Percentiles rank a stretch among this genome's conserved stretches.
Evolutionary conservation across 345 rosid species (phyloP).

Genomic region (Schrenkiella parvula): DNA sequence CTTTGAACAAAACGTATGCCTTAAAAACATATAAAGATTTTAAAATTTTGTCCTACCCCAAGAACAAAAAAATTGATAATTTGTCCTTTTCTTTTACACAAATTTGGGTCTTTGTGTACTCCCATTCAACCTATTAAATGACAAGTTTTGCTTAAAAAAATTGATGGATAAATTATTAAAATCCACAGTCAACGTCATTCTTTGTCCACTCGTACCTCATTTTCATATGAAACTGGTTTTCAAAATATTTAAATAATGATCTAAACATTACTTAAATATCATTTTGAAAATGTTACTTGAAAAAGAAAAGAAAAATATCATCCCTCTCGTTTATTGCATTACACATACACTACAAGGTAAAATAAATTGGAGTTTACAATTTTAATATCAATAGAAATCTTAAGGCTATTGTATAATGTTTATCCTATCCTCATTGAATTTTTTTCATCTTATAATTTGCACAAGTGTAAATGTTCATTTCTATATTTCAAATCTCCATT

Average conservation of each 20-base stretch:
- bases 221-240: slow-evolving; percentile 12
- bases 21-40: slow-evolving; percentile 20
- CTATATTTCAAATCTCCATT: neutral
- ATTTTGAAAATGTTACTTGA: slow-evolving; percentile 13
- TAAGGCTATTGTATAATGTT: neutral
- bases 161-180: neutral
- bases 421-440: neutral
- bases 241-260: neutral
- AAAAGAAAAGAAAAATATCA: neutral
- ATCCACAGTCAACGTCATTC: slow-evolving; percentile 35
- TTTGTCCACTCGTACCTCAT: slow-evolving; percentile 19
- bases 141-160: slow-evolving; percentile 1
- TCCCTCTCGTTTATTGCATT: neutral
- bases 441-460: neutral
- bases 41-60: slow-evolving; percentile 26
- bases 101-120: slow-evolving; percentile 27
- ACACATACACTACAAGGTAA: neutral
- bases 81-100: slow-evolving; percentile 30
- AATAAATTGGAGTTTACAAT: neutral
- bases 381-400: neutral
- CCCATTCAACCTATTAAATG: slow-evolving; percentile 17
- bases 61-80: slow-evolving; percentile 17
- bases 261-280: neutral
- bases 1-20: slow-evolving; percentile 25
- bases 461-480: neutral